Percentiles rank a stretch among this genome's conserved stretches.
phyloP scores from a whole-genome alignment of 192 early-diverging fungal genomes.

The Geranomyces michiganensis region DNA sequence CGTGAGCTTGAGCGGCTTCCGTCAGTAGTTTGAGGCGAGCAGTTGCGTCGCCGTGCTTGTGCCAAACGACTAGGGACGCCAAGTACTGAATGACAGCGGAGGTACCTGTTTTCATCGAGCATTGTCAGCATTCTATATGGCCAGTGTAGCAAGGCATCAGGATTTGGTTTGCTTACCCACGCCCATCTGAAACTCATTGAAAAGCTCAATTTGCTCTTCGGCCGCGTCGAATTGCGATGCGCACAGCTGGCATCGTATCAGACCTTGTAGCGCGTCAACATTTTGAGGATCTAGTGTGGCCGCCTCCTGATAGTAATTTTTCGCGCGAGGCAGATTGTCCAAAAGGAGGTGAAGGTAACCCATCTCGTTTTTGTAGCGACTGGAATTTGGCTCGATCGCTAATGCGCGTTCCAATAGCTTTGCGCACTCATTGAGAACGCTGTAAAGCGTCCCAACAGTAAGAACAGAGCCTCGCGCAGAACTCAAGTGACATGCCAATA shows the following conservation, averaged over 20 bases:
- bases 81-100: slow-evolving; percentile 47
- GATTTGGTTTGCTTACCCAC: slow-evolving; percentile 32
- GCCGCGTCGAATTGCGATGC: slow-evolving; percentile 46
- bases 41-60: slow-evolving; percentile 41
- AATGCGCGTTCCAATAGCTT: slow-evolving; percentile 40
- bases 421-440: slow-evolving; percentile 43
- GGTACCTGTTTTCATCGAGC: slow-evolving; percentile 1
- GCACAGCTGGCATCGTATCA: slow-evolving; percentile 49
- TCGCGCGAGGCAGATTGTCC: slow-evolving; percentile 22
- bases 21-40: slow-evolving; percentile 44
- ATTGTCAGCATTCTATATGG: neutral
- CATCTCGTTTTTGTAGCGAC: slow-evolving; percentile 43
- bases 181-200: slow-evolving; percentile 47
- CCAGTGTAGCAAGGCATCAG: neutral
- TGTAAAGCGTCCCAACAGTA: slow-evolving; percentile 1
- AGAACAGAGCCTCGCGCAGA: neutral
- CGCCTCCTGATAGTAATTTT: slow-evolving; percentile 31
- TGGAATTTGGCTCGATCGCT: slow-evolving; percentile 35
- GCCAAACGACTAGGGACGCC: slow-evolving; percentile 44
- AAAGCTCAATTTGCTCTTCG: slow-evolving; percentile 61
- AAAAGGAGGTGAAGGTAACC: slow-evolving; percentile 44
- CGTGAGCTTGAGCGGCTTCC: slow-evolving; percentile 40
- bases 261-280: slow-evolving; percentile 42
- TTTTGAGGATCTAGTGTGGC: slow-evolving; percentile 41
- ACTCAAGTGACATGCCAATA: neutral